Percentiles rank a stretch among this genome's conserved stretches.
Evolutionary conservation across 768 basidiomycete genomes (phyloP).

Genomic region (Symmetrospora coprosmae): DNA sequence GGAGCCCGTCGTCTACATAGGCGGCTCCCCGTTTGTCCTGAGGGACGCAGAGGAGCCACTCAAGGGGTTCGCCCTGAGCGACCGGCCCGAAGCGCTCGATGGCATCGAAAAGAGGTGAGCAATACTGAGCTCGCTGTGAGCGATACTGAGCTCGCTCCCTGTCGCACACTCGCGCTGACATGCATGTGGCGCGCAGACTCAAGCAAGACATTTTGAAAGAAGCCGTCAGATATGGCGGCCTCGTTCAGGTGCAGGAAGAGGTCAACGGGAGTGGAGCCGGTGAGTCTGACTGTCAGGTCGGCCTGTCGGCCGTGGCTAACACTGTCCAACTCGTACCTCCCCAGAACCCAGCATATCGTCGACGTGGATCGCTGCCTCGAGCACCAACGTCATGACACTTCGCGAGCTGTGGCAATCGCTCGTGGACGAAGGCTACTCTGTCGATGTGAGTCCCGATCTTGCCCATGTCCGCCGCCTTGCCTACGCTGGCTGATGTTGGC

Average conservation of each 20-base stretch:
- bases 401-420: constrained; percentile 71
- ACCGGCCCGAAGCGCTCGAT: constrained; percentile 87
- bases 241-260: constrained; percentile 88
- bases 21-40: constrained; percentile 80
- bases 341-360: constrained; percentile 64
- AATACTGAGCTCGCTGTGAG: background rate
- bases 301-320: too few species aligned
- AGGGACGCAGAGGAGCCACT: constrained; percentile 71
- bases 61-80: constrained; percentile 62
- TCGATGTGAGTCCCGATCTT: constrained; percentile 47
- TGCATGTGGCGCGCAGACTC: constrained; percentile 45
- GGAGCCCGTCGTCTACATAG: constrained; percentile 79
- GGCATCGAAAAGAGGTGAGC: constrained; percentile 52
- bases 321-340: too few species aligned
- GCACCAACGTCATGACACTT: constrained; percentile 75
- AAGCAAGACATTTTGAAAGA: constrained; percentile 85
- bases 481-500: background rate
- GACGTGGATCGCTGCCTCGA: constrained; percentile 71
- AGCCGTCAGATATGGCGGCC: constrained; percentile 66
- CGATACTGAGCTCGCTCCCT: background rate
- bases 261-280: too few species aligned
- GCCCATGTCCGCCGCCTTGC: too few species aligned
- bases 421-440: constrained; percentile 70
- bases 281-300: too few species aligned
- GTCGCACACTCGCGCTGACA: background rate